Evolutionary conservation across 306 rosid species (phyloP), one percentile per base, ranked within the genome.

Genomic region (Geum urbanum): DNA sequence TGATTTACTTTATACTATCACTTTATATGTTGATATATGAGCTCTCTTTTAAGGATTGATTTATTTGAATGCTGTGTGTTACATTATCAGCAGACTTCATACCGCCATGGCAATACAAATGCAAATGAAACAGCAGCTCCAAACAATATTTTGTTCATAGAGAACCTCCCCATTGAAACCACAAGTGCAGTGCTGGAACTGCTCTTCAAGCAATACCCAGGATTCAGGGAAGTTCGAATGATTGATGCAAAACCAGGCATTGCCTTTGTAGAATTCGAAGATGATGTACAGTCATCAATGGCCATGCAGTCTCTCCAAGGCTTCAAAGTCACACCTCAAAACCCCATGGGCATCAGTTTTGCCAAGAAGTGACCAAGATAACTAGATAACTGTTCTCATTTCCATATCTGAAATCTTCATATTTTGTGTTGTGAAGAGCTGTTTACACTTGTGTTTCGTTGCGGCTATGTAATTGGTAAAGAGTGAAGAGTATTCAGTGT

Each of bases 171-270:
- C 58, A 82, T 86, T 22, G 96, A 89, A 85, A 82, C 97, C 59
- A 89, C 92, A 1, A 86, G 91, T 35, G 92, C 82, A 79, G 89
- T 91, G 99, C 84, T 95, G 74, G 97, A 95, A 81, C 63, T 91
- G 84, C 97, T 95, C 72, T 95, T 95, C 78, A 88, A 80, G 75
- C 99, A 95, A 68, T 95, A 86, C 80, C 96, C 99, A 0, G 99
- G 99, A 73, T 95, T 95, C 74, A 95, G 86, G 81, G 99, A 95
- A 78, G 99, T 95, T 77, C 92, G 97, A 45, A 78, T 91, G 86
- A 95, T 95, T 16, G 97, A 95, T 63, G 96, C 97, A 35, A 94
- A 95, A 89, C 99, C 99, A 18, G 99, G 99, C 63, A 95, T 95
- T 6, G 99, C 97, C 9, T 95, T 95, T 74, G 95, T 95, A 19